Evolutionary conservation across 2,329 filamentous ascomycete species (phyloP).

Genomic region (Trichoderma cornu-damae): DNA sequence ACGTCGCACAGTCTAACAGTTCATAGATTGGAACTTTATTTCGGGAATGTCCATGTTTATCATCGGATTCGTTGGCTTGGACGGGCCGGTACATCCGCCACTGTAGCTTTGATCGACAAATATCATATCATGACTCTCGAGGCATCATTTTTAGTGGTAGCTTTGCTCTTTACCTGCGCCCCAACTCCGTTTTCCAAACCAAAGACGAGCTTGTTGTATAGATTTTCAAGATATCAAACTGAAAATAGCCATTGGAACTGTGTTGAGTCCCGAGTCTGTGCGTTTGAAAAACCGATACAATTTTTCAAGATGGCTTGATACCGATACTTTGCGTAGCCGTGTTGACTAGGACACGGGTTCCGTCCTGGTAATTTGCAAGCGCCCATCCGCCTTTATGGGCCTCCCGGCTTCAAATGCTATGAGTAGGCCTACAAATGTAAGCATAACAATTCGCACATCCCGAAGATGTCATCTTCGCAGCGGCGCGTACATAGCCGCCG

Average conservation of each 20-base stretch:
- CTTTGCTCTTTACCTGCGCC: background rate
- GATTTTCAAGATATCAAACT: background rate
- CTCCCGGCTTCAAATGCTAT: too few species aligned
- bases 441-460: background rate
- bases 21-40: constrained; percentile 1
- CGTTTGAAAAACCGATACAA: too few species aligned
- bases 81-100: background rate
- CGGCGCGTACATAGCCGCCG: background rate
- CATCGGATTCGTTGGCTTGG: background rate
- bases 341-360: too few species aligned
- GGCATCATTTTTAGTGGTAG: constrained; percentile 3
- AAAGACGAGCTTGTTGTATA: background rate
- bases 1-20: background rate
- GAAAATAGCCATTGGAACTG: too few species aligned
- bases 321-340: background rate
- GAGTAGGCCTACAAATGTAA: background rate
- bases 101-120: background rate
- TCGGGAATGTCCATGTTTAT: constrained; percentile 6
- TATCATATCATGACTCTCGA: background rate
- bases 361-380: too few species aligned
- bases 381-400: background rate
- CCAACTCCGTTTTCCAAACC: background rate
- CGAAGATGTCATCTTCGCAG: background rate
- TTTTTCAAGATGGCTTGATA: too few species aligned
- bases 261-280: background rate